Evolutionary conservation across 306 rosid species (phyloP).

Genomic region (Echinosophora koreensis): DNA sequence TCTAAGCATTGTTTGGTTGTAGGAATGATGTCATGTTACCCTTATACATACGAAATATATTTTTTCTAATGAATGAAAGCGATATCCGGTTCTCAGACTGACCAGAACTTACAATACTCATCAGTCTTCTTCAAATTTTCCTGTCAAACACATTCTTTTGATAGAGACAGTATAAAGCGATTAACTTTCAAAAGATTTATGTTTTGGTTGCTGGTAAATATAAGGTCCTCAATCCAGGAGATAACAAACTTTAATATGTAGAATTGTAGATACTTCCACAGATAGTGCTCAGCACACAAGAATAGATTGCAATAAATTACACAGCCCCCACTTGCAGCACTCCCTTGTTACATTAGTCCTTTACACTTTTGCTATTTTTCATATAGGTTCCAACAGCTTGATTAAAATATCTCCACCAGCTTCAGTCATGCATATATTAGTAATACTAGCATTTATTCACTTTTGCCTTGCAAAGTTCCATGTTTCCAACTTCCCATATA

Average conservation of each 20-base stretch:
- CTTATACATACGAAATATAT: constrained; percentile 17
- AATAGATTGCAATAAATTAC: neutral
- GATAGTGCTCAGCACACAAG: neutral
- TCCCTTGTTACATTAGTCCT: too few relatives aligned
- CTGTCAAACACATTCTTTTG: neutral
- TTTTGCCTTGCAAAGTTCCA: too few relatives aligned
- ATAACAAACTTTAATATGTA: neutral
- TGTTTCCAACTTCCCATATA: too few relatives aligned
- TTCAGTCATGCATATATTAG: too few relatives aligned
- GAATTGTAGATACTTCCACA: neutral
- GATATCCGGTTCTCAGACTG: constrained; percentile 30
- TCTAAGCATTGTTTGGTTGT: constrained; percentile 46
- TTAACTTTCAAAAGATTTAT: constrained; percentile 5
- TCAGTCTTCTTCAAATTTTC: constrained; percentile 18
- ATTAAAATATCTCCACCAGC: too few relatives aligned
- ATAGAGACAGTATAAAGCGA: neutral
- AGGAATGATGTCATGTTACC: constrained; percentile 46
- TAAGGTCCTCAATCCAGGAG: too few relatives aligned
- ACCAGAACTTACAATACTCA: constrained; percentile 12
- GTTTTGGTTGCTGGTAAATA: neutral
- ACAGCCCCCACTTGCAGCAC: neutral
- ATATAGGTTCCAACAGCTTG: too few relatives aligned
- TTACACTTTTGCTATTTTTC: too few relatives aligned
- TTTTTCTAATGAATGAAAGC: constrained; percentile 36
- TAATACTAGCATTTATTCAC: too few relatives aligned